A percentile compares a stretch with the other conserved stretches of the same genome.
Evolutionary conservation across 2,329 filamentous ascomycete species (phyloP).

Genomic region (Mariannaea sp.): DNA sequence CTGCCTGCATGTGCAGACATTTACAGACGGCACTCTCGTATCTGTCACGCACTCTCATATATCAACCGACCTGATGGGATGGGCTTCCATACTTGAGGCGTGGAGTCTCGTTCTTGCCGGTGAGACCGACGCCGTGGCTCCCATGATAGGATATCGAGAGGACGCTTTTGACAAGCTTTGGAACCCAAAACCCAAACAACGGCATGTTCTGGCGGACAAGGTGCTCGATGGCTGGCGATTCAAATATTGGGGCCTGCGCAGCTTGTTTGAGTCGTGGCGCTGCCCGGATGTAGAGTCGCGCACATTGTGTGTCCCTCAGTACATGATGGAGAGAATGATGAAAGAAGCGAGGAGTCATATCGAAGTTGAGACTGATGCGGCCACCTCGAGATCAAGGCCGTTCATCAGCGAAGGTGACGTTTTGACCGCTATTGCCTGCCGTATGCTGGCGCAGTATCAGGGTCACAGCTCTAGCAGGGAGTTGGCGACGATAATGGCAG

Average conservation of each 20-base stretch:
- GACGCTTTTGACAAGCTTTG: slow-evolving; percentile 6
- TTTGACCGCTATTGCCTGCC: slow-evolving; percentile 11
- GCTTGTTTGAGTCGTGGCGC: slow-evolving; percentile 14
- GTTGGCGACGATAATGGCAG: slow-evolving; percentile 13
- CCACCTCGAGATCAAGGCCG: neutral
- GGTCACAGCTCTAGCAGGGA: neutral
- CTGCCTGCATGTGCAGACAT: slow-evolving; percentile 18
- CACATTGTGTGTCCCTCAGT: slow-evolving; percentile 13
- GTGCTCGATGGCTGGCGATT: slow-evolving; percentile 17
- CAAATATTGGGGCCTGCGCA: slow-evolving; percentile 11
- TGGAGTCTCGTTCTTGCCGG: slow-evolving; percentile 17
- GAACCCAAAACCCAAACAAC: neutral
- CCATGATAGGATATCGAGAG: slow-evolving; percentile 8
- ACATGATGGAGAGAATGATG: neutral
- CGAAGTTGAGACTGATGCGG: fast-evolving
- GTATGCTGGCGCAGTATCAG: slow-evolving; percentile 11
- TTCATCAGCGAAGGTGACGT: slow-evolving; percentile 18
- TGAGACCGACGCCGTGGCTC: slow-evolving; percentile 1
- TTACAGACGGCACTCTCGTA: slow-evolving; percentile 20
- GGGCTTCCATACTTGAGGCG: slow-evolving; percentile 16
- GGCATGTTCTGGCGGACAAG: slow-evolving; percentile 8
- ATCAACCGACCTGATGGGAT: slow-evolving; percentile 16
- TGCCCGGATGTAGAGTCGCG: slow-evolving; percentile 5
- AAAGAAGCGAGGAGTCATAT: slow-evolving; percentile 1
- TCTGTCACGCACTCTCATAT: slow-evolving; percentile 17